Base-by-base conservation (phyloP, 768 basidiomycete species). In the Cystobasidiopsis lactophilus region DNA sequence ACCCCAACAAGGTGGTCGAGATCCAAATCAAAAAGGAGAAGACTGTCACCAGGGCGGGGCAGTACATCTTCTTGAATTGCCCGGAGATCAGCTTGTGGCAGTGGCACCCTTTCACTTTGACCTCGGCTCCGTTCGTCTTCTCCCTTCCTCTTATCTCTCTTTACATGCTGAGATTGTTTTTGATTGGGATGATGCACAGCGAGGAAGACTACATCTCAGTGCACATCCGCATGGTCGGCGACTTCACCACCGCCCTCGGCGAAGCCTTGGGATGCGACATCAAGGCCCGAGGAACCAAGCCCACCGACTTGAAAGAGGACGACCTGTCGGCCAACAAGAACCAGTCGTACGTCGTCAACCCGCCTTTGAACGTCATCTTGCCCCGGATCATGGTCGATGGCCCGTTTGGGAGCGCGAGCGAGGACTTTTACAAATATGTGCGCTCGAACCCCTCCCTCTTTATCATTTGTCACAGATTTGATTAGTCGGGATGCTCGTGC, bases 21-120 rank as follows among this genome's bases (percentile, higher is more conserved):
- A 70, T 96, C 27, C 91, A 93, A 67, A 89, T 95, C 74, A 93
- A 89, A 73, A 93, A 93, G 69, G 89, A 93, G 63, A 82, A 80
- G 69, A 85, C 77, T 0, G 78, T 71, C 31, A 51, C 45, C 5
- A 35, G 41, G 5, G 54, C 60, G 0, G 62, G 60, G 0, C 62
- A 64, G 66, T 95, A 93, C 67, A 83, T 95, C 65, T 88, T 91
- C 72, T 67, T 93, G 46, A 79, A 72, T 58, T 86, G 84, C 69
- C 89, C 88, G 9, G 82, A 85, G 67, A 72, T 95, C 43, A 85
- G 81, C 19, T 91, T 85, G 70, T 89, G 81, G 73, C 85, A 93
- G 65, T 95, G 86, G 82, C 89, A 95, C 63, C 86, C 88, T 9
- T 93, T 93, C 73, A 91, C 88, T 16, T 75, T 93, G 55, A 35